These are phyloP conservation scores for Cytospora piceae DNA, from an alignment of 2,329 filamentous ascomycete species.

Conservation along the genomic window DNA sequence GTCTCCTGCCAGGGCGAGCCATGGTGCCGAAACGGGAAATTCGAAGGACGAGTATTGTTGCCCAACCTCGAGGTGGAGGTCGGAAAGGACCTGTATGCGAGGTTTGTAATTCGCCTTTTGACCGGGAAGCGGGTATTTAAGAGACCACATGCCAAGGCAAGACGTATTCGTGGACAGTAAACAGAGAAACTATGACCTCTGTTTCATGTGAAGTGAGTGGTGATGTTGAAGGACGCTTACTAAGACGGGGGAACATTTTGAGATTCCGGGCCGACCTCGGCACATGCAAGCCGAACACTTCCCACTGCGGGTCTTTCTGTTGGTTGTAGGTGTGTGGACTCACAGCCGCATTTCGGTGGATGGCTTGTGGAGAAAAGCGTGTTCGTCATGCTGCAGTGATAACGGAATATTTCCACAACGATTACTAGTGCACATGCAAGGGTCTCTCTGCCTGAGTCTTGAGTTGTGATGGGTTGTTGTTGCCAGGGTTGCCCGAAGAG, in stretches of 20 bases:
- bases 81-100: conserved; percentile 50
- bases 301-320: too few relatives aligned
- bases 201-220: neutral
- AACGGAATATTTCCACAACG: too few relatives aligned
- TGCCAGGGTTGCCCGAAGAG: too few relatives aligned
- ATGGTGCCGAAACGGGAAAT: conserved; percentile 46
- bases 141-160: neutral
- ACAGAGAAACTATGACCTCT: too few relatives aligned
- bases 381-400: too few relatives aligned
- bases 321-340: too few relatives aligned
- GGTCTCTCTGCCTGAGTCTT: too few relatives aligned
- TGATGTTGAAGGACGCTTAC: neutral
- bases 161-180: too few relatives aligned
- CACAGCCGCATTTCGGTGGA: too few relatives aligned
- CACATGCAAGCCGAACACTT: neutral
- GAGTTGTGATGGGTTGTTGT: too few relatives aligned
- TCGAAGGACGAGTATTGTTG: conserved; percentile 48
- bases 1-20: conserved; percentile 54
- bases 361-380: too few relatives aligned
- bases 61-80: conserved; percentile 54
- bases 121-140: neutral
- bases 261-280: neutral
- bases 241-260: neutral
- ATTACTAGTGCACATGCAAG: too few relatives aligned
- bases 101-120: neutral